Base-by-base conservation (phyloP, 257 asterid genomes). In the Solanum clarkiae region DNA sequence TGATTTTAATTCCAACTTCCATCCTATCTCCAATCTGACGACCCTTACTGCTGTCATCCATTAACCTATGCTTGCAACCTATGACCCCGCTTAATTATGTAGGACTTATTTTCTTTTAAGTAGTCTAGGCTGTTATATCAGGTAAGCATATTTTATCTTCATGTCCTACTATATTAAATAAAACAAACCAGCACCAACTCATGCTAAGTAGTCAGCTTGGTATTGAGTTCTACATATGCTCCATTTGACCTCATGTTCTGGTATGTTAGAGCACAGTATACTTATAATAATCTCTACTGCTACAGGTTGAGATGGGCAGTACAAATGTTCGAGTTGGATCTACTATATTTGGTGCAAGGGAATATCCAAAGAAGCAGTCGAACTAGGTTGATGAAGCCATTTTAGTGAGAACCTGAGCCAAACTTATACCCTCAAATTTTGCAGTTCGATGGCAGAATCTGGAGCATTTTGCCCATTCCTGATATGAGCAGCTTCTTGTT, bases 301-400 rank as follows among this genome's bases (percentile, higher is more conserved):
- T 90, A 93, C 94, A 96, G 99, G 90, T 96, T 87, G 99, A 94
- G 88, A 93, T 91, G 98, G 98, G 99, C 86, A 93, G 99, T 85
- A 96, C 99, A 49, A 93, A 93, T 89, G 98, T 96, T 72, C 92
- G 99, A 88, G 68, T 96, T 70, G 99, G 99, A 87, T 96, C 99
- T n/a, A 96, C 99, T 84, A 96, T 96, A 88, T 96, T 96, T 83
- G 99, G 99, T 80, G 95, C 99, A 16, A 91, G 99, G 89, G 97
- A 93, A 88, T 94, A 95, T 87, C 91, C 95, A 17, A 89, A 91
- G 90, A 90, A 91, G 90, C 83, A 87, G 86, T 84, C 60, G 26
- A 82, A 84, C 77, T 84, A 88, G 81, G 65, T 26, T 15, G 82
- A 75, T 51, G 65, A 26, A 9, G 1, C 65, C 47, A 77, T 53